Base-by-base conservation (phyloP, 371 early-diverging fungal genomes). In the Mucor irregularis region DNA sequence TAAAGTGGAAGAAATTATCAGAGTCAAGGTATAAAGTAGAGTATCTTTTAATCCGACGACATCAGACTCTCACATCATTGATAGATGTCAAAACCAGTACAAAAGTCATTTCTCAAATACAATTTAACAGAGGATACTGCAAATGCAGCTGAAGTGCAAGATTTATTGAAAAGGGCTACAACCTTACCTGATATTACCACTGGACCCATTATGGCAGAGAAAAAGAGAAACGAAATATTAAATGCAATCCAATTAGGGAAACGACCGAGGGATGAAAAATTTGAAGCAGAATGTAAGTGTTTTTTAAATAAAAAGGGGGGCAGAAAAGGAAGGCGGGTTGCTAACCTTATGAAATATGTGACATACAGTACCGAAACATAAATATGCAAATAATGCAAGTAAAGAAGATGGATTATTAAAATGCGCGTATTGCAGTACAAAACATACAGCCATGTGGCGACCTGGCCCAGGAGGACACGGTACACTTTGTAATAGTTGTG, bases 401-500 rank as follows among this genome's bases (percentile, higher is more conserved):
- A 71, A 67, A 53, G 75, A 74, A 11, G 78, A 74, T 35, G 66
- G 65, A 6, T 54, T 65, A 11, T 50, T 69, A 5, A 66, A 66
- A 46, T 78, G 78, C 40, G 47, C 56, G 5, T 78, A 78, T 40
- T 78, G 78, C 40, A 71, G 71, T 22, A 73, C 78, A 22, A 64
- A 58, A 17, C 53, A 57, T 7, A 78, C 78, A 34, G 46, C 68
- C 14, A 78, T 78, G 78, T 74, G 78, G 75, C 62, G 71, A 40
- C 35, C 61, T 17, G 78, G 78, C 11, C 78, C 78, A 6, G 69
- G 22, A 22, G 78, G 78, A 3, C 53, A 56, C 13, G 75, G 75
- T 13, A 74, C 78, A 14, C 56, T 78, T 13, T 78, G 78, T 49
- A 78, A 78, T 49, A 71, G 69, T 4, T 78, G 78, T 57, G 75